A percentile compares a stretch with the other conserved stretches of the same genome.
These are phyloP conservation scores for Plasmodium sp. DNA, from an alignment of 169 alveolate genomes.

Conservation along the genomic window DNA sequence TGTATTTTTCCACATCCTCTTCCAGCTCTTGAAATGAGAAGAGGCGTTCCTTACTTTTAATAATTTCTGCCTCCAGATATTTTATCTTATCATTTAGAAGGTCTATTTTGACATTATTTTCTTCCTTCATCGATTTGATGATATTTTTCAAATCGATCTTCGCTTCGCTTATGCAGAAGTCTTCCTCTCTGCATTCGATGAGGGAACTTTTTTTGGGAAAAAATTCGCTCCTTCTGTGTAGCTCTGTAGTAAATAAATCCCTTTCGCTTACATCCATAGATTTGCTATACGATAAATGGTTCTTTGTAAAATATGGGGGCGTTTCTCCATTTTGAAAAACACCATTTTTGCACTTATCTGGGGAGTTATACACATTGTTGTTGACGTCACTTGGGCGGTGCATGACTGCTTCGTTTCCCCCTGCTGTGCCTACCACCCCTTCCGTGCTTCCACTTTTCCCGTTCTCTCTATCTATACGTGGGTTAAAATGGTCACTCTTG, in stretches of 20 bases:
- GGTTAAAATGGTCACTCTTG: not conserved
- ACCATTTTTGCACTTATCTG: not conserved
- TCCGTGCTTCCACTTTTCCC: not conserved
- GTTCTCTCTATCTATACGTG: not conserved
- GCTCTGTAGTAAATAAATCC: not conserved
- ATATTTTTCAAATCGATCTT: constrained; percentile 12
- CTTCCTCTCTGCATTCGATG: constrained; percentile 15
- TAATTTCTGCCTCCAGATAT: constrained; percentile 26
- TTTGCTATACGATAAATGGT: not conserved
- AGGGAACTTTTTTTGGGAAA: constrained; percentile 7
- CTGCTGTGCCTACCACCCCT: not conserved
- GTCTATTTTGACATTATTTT: constrained; percentile 32
- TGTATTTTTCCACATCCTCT: constrained; percentile 34
- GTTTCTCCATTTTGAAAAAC: not conserved
- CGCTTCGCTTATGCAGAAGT: constrained; percentile 13
- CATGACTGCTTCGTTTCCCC: not conserved
- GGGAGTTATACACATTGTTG: not conserved
- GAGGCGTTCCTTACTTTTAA: constrained; percentile 18
- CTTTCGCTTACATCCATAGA: not conserved
- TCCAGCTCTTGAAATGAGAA: not conserved
- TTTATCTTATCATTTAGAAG: constrained; percentile 18
- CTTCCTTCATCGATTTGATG: constrained; percentile 24
- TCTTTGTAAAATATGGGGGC: not conserved
- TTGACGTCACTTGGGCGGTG: not conserved
- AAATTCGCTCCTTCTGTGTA: not conserved